Evolutionary conservation across 2,329 filamentous ascomycete genomes (phyloP).

Genomic region (Zymoseptoria pseudotritici): DNA sequence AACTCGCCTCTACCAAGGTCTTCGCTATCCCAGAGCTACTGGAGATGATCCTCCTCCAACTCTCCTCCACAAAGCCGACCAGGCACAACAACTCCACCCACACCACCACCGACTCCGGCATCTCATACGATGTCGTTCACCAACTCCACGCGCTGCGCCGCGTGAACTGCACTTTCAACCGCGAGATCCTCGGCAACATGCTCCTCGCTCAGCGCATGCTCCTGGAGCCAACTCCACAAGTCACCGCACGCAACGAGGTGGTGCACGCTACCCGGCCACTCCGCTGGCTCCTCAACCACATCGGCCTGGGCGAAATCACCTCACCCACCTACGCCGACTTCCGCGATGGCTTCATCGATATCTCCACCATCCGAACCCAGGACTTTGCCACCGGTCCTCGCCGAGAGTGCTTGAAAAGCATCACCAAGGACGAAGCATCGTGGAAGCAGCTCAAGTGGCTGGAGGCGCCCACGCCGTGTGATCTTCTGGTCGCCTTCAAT

Average conservation of each 20-base stretch:
- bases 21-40: slow-evolving; percentile 30
- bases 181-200: neutral
- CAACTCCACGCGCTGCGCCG: neutral
- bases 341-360: neutral
- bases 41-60: slow-evolving; percentile 26
- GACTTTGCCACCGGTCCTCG: neutral
- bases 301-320: neutral
- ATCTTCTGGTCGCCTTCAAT: neutral
- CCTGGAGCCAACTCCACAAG: neutral
- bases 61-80: neutral
- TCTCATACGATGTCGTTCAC: neutral
- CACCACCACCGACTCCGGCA: neutral
- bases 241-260: neutral
- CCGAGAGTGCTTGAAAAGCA: neutral
- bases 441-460: neutral
- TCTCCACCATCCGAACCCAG: neutral
- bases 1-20: slow-evolving; percentile 10
- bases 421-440: neutral
- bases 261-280: neutral
- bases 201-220: neutral
- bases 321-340: neutral
- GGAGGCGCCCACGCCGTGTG: neutral
- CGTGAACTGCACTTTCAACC: neutral
- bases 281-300: neutral
- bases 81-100: neutral